Conservation (phyloP, 2,329 filamentous ascomycete genomes). For the Colletotrichum sp. region DNA sequence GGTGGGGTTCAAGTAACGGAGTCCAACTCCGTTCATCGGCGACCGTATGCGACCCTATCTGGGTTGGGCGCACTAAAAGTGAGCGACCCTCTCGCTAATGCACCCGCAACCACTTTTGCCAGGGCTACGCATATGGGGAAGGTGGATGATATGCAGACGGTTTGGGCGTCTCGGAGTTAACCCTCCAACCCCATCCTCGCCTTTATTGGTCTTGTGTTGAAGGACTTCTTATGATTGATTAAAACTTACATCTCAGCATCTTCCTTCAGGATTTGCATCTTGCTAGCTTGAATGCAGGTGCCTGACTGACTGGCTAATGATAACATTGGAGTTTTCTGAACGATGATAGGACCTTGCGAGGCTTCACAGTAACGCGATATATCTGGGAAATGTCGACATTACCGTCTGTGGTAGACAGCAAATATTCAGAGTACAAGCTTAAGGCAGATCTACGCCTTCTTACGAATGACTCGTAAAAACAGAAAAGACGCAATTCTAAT, state of each 20-base stretch:
- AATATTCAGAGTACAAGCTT: neutral
- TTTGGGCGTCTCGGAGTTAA: slow-evolving; percentile 8
- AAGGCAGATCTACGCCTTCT: fast-evolving
- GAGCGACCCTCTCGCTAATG: slow-evolving; percentile 1
- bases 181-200: neutral
- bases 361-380: neutral
- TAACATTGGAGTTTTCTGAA: neutral
- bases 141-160: neutral
- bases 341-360: neutral
- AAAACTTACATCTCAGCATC: neutral
- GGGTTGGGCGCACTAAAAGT: neutral
- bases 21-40: slow-evolving; percentile 10
- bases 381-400: fast-evolving
- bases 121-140: neutral
- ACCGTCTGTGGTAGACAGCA: neutral
- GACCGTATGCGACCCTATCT: neutral
- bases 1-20: slow-evolving; percentile 3
- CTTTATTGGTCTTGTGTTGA: neutral
- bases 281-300: neutral
- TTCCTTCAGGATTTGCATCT: neutral
- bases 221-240: neutral
- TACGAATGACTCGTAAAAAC: too few relatives aligned
- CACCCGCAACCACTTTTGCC: neutral
- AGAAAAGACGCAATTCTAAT: fast-evolving
- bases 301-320: fast-evolving